These are phyloP conservation scores for Crucibulum laeve DNA, from an alignment of 768 basidiomycete species.

Conservation along the genomic window DNA sequence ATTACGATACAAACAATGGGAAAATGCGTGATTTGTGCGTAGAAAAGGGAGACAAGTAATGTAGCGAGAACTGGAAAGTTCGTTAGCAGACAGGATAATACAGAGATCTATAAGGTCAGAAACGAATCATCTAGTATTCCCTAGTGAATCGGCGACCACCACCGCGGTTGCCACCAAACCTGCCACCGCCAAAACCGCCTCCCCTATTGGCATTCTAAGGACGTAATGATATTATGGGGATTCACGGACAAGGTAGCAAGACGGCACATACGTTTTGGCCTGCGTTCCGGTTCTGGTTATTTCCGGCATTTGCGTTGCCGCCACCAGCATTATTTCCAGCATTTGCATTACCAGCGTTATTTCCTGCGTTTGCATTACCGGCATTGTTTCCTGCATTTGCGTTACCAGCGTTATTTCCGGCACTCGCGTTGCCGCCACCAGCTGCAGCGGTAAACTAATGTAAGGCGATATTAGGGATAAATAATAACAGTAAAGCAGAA, in stretches of 20 bases:
- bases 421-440: conserved; percentile 3
- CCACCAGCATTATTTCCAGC: not conserved
- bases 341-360: conserved; percentile 7
- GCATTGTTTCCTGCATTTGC: conserved; percentile 10
- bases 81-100: no score
- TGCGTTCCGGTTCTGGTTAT: no score
- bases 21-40: not conserved
- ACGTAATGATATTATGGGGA: not conserved
- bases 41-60: not conserved
- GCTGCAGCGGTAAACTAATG: conserved; percentile 26
- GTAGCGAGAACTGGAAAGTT: no score
- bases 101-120: conserved; percentile 1
- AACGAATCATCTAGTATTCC: conserved; percentile 1
- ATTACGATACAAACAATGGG: conserved; percentile 3
- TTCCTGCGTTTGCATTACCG: conserved; percentile 7
- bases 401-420: conserved; percentile 3
- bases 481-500: conserved; percentile 1
- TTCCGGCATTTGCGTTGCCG: not conserved
- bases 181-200: not conserved
- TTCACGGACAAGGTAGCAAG: not conserved
- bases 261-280: conserved; percentile 1
- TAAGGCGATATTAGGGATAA: conserved; percentile 5
- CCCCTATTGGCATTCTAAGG: not conserved
- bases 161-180: conserved; percentile 1
- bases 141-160: conserved; percentile 1